These are phyloP conservation scores for Coccomyxa subellipsoidea DNA, from an alignment of 163 green algal species.

Conservation along the genomic window DNA sequence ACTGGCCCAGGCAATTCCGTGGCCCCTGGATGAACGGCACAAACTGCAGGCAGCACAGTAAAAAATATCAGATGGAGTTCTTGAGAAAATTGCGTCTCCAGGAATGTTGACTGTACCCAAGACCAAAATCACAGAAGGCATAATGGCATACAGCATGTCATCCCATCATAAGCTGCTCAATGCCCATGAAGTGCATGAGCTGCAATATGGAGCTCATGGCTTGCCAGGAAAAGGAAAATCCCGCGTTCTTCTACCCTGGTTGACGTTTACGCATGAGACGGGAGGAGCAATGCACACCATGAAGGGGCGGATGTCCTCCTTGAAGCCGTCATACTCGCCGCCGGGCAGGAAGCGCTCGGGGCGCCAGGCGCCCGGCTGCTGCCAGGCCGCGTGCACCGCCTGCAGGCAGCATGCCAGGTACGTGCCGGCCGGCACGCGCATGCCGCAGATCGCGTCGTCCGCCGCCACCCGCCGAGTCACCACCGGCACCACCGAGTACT, in stretches of 20 bases:
- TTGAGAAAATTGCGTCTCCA: too few relatives aligned
- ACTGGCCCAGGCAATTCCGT: constrained; percentile 94
- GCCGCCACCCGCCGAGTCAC: constrained; percentile 70
- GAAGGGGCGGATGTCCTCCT: constrained; percentile 74
- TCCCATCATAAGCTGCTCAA: too few relatives aligned
- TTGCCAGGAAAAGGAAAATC: too few relatives aligned
- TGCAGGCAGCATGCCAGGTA: constrained; percentile 67
- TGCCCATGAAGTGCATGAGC: too few relatives aligned
- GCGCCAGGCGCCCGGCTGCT: constrained; percentile 64
- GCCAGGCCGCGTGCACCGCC: constrained; percentile 80
- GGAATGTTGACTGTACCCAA: too few relatives aligned
- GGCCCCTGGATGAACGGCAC: constrained; percentile 89
- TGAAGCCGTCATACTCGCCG: constrained; percentile 84
- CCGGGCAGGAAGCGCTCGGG: constrained; percentile 86
- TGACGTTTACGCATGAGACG: neutral
- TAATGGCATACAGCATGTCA: too few relatives aligned
- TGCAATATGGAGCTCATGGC: too few relatives aligned
- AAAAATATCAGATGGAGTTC: neutral
- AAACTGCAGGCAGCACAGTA: constrained; percentile 35
- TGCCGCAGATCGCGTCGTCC: constrained; percentile 73
- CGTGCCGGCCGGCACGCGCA: constrained; percentile 65
- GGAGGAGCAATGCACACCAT: constrained; percentile 44
- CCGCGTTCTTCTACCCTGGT: neutral
- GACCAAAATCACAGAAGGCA: too few relatives aligned
- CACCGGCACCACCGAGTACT: constrained; percentile 91